Percentiles rank a stretch among this genome's conserved stretches.
These are phyloP conservation scores for Oxyria digyna DNA, from an alignment of 148 eudicot species.

Conservation along the genomic window DNA sequence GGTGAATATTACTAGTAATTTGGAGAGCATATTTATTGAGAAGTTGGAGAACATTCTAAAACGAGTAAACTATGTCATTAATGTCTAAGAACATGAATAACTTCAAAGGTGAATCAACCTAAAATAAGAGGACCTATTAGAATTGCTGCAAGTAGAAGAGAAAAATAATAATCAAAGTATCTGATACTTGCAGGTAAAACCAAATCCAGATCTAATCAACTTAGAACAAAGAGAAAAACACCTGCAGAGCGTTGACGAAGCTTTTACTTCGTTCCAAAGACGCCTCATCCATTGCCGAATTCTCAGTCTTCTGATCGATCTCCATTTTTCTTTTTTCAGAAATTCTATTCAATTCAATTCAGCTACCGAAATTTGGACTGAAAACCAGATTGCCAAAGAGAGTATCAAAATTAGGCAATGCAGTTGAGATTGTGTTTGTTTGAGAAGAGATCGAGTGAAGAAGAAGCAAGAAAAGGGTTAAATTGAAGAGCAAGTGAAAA, in stretches of 20 bases:
- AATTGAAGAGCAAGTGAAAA: not conserved
- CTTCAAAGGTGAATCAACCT: too few relatives aligned
- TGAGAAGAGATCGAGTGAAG: slow-evolving; percentile 5
- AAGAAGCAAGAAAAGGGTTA: not conserved
- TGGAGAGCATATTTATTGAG: too few relatives aligned
- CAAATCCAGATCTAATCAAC: not conserved
- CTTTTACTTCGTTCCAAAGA: slow-evolving; percentile 38
- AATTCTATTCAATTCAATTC: not conserved
- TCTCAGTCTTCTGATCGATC: slow-evolving; percentile 10
- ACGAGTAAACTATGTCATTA: not conserved
- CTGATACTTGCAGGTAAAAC: not conserved
- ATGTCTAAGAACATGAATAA: not conserved
- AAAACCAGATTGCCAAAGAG: not conserved
- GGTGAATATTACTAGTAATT: too few relatives aligned
- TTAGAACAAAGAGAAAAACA: slow-evolving; percentile 5
- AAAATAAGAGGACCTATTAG: not conserved
- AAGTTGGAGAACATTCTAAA: too few relatives aligned
- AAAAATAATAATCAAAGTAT: too few relatives aligned
- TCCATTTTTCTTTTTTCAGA: slow-evolving; percentile 13
- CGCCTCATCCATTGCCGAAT: slow-evolving; percentile 16
- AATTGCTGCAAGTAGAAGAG: not conserved
- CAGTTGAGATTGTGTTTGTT: not conserved
- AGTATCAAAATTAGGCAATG: not conserved
- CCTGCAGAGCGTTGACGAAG: slow-evolving; percentile 23
- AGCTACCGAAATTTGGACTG: not conserved